Base-by-base conservation (phyloP, 2,329 filamentous ascomycete species). In the Fusarium pseudocircinatum region DNA sequence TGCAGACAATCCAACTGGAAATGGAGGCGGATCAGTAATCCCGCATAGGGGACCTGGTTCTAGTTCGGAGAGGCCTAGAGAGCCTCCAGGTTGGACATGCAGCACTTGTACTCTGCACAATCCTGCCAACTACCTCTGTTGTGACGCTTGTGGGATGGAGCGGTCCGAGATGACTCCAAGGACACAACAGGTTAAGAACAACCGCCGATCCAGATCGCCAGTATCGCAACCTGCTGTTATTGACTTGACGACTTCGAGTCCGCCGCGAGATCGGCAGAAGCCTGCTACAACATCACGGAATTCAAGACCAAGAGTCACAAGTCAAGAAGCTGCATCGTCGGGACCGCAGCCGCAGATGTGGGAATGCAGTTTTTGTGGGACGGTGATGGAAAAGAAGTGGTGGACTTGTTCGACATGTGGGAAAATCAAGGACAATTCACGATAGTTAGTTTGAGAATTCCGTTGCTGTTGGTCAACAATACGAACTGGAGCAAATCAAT, bases 381-480 rank as follows among this genome's bases (percentile, higher is more conserved):
- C 83, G 5, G 78, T 81, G 32, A 87, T 89, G 82, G 86, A 89
- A 63, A 81, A 82, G 49, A 83, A 85, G 70, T 90, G 87, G 87
- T 90, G 88, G 88, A 87, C 85, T 30, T 90, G 89, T 72, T 85
- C 85, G 24, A 79, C 83, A 7, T 91, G 89, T 76, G 87, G 87
- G 5, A 84, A 81, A 70, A 85, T 90, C 80, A 90, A 89, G 79
- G 83, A 86, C 16, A 85, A 78, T 67, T 88, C 86, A 57, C 77
- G 73, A 74, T 81, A 75, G 52, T 49, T 79, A 72, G 40, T 30
- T 16, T 52, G 37, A 16, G 30, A 44, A 56, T 67, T 60, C 28
- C 34, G 54, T 57, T 32, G 34, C 58, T 26, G 58, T 65, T 53
- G 40, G 60, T 53, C 44, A 60, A 49, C 49, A 26, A 62, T 50